phyloP scores from a whole-genome alignment of 2,329 filamentous ascomycete species.

The Apiospora malaysiana region DNA sequence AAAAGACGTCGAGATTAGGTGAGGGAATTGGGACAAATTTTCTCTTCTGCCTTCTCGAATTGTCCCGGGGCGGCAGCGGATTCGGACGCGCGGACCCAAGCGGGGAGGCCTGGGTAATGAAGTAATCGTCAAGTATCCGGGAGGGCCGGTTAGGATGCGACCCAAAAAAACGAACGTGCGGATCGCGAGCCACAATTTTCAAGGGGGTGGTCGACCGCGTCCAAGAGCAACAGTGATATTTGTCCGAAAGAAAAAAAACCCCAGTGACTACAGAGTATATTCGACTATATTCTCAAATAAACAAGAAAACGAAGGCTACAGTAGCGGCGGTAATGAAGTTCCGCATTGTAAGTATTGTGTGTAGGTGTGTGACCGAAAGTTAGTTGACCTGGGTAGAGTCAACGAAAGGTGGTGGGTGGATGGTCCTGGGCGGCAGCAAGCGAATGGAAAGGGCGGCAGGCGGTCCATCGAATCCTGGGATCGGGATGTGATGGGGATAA shows the following conservation, averaged over 20 bases:
- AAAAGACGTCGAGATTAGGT: not conserved
- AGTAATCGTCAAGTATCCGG: conserved; percentile 13
- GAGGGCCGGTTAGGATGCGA: not conserved
- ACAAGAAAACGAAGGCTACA: not conserved
- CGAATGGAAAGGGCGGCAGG: not conserved
- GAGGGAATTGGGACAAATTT: not conserved
- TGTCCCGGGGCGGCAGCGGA: not conserved
- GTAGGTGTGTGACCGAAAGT: conserved; percentile 4
- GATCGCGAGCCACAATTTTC: conserved; percentile 15
- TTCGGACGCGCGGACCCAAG: conserved; percentile 12
- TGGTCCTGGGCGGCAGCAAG: not conserved
- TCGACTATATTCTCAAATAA: not conserved
- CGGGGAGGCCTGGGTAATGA: conserved; percentile 11
- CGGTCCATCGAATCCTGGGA: not conserved
- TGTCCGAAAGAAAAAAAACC: too few species aligned
- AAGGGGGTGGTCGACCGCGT: not conserved
- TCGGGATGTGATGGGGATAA: conserved; percentile 12
- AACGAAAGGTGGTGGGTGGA: not conserved
- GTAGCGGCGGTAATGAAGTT: not conserved
- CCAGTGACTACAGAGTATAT: not conserved
- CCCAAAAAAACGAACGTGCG: conserved; percentile 18
- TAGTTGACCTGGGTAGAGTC: not conserved
- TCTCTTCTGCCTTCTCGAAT: not conserved
- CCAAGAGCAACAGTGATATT: not conserved
- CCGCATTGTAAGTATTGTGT: not conserved